Percentiles rank a stretch among this genome's conserved stretches.
Conservation (phyloP, 495 filamentous ascomycete genomes). For the Apodospora peruviana region DNA sequence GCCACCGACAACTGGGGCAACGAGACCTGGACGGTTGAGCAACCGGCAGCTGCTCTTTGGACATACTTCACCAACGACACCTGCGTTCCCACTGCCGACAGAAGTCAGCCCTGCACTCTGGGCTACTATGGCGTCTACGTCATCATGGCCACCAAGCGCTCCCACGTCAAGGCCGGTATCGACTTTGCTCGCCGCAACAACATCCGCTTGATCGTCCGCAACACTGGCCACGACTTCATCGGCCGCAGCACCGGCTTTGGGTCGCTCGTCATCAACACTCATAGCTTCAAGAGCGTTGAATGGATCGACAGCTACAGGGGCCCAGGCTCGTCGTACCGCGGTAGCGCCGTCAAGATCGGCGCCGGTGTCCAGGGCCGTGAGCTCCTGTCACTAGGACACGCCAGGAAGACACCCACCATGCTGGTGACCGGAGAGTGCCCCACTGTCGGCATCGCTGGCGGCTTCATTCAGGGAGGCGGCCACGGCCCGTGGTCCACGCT, state of each 20-base stretch:
- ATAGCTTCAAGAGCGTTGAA: conserved; percentile 47
- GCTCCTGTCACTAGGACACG: conserved; percentile 36
- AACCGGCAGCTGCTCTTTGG: conserved; percentile 25
- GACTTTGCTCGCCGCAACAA: conserved; percentile 48
- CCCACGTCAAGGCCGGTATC: conserved; percentile 43
- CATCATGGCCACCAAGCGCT: conserved; percentile 36
- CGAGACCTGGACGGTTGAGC: conserved; percentile 24
- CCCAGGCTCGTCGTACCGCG: conserved; percentile 21
- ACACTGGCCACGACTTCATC: conserved; percentile 54
- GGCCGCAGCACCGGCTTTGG: conserved; percentile 52
- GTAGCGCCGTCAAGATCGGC: conserved; percentile 46
- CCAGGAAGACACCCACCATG: conserved; percentile 31
- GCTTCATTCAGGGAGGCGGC: conserved; percentile 59
- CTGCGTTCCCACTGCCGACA: conserved; percentile 42
- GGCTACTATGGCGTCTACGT: conserved; percentile 49
- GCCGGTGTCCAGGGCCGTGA: conserved; percentile 50
- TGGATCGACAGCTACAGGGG: conserved; percentile 35
- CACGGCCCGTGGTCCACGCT: conserved; percentile 49
- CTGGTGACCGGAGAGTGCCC: conserved; percentile 46
- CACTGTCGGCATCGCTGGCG: conserved; percentile 45
- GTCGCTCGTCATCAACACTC: conserved; percentile 56
- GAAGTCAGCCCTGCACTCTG: conserved; percentile 42
- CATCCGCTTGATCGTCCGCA: conserved; percentile 55
- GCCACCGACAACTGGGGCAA: conserved; percentile 17
- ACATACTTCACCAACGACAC: conserved; percentile 36